A percentile compares a stretch with the other conserved stretches of the same genome.
Evolutionary conservation across 73 alveolate genomes (phyloP).

Genomic region (Paramecium sexaurelia): DNA sequence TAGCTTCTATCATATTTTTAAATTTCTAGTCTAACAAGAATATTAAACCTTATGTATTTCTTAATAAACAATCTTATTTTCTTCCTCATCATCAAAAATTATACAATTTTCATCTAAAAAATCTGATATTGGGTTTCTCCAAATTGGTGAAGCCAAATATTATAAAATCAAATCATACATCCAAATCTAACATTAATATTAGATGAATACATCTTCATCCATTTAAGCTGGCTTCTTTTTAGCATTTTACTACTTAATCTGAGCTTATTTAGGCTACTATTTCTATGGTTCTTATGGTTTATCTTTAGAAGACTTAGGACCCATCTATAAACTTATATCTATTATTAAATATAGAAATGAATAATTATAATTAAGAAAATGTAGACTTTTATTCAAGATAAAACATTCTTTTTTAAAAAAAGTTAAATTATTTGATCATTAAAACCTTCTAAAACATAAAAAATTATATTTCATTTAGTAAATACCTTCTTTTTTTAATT

Average conservation of each 20-base stretch:
- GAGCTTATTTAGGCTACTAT: background rate
- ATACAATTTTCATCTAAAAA: slow-evolving; percentile 84
- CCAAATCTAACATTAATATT: slow-evolving; percentile 37
- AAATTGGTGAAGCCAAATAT: slow-evolving; percentile 61
- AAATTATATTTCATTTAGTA: too few species aligned
- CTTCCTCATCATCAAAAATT: slow-evolving; percentile 89
- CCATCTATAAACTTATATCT: background rate
- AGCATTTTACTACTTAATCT: background rate
- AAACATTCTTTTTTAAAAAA: too few species aligned
- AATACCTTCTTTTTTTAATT: too few species aligned
- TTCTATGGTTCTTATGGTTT: background rate
- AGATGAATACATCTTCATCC: slow-evolving; percentile 6
- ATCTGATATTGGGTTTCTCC: slow-evolving; percentile 66
- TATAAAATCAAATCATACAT: slow-evolving; percentile 56
- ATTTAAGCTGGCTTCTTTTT: background rate
- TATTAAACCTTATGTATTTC: background rate
- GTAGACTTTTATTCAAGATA: too few species aligned
- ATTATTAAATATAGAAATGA: background rate
- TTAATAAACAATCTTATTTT: slow-evolving; percentile 79
- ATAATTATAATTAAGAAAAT: too few species aligned
- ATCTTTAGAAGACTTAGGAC: background rate
- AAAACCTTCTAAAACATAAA: too few species aligned
- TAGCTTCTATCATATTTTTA: slow-evolving; percentile 81
- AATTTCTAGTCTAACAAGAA: slow-evolving; percentile 66
- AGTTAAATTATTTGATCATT: too few species aligned